Percentiles rank a stretch among this genome's conserved stretches.
Conservation (phyloP, 805 yeast species). For the Huiozyma sinensis region DNA sequence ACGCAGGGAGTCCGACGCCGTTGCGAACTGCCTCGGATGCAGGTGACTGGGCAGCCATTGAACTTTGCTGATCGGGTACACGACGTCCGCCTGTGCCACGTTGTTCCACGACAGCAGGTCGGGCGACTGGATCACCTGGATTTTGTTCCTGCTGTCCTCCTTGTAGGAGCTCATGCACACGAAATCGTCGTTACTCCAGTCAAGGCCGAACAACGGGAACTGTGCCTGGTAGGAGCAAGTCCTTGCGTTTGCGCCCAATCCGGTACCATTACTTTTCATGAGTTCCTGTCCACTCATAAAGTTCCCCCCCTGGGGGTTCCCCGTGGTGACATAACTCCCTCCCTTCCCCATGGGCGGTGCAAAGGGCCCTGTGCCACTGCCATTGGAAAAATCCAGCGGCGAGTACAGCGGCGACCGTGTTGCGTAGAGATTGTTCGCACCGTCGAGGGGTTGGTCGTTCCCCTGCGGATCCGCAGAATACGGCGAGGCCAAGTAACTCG, state of each 20-base stretch:
- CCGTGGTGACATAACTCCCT: background rate
- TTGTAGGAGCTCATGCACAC: constrained; percentile 43
- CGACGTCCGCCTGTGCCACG: constrained; percentile 20
- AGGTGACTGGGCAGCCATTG: constrained; percentile 26
- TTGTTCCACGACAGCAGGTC: constrained; percentile 71
- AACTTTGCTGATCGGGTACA: constrained; percentile 25
- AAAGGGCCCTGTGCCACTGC: constrained; percentile 7
- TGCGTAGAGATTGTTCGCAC: constrained; percentile 2
- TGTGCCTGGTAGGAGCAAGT: constrained; percentile 22
- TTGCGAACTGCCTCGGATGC: constrained; percentile 24
- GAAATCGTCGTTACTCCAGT: constrained; percentile 26
- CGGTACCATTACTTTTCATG: constrained; percentile 1
- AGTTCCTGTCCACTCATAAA: background rate
- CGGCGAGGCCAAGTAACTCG: constrained; percentile 4
- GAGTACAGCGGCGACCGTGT: constrained; percentile 24
- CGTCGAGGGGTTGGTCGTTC: background rate
- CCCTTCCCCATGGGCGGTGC: constrained; percentile 6
- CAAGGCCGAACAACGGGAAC: constrained; percentile 24
- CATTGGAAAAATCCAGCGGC: constrained; percentile 16
- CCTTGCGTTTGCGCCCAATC: background rate
- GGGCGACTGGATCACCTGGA: constrained; percentile 40
- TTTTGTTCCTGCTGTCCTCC: constrained; percentile 63
- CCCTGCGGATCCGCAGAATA: background rate
- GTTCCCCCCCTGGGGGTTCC: constrained; percentile 2
- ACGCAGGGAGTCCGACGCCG: constrained; percentile 28